Base-by-base conservation (phyloP, 1,284 basidiomycete species). In the Rhodotorula mucilaginosa region DNA sequence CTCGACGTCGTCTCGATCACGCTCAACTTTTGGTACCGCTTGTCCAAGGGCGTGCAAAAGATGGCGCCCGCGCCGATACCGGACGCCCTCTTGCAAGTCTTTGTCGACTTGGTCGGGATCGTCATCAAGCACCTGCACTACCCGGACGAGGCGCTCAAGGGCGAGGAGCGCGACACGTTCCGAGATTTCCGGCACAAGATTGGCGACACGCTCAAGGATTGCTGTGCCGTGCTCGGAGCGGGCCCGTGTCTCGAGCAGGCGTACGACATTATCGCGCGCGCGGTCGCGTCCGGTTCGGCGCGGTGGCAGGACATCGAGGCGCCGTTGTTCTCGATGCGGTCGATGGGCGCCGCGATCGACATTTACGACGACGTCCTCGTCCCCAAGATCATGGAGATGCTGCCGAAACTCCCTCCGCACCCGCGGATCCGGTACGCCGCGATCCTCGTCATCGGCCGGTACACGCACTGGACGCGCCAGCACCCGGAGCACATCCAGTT, bases 191-290 rank as follows among this genome's bases (percentile, higher is more conserved):
- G 97, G 67, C 97, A 99, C 83, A 88, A 94, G 74, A 99, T 99
- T 91, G 97, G 97, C 65, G 96, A 99, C 81, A 99, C 97, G 7
- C 86, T 99, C 77, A 99, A 99, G 83, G 97, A 99, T 81, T 99
- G 97, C 81, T 99, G 97, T 82, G 88, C 90, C 74, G 94, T 99
- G 51, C 87, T 99, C 51, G 92, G 94, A 46, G 87, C 94, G 3
- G 89, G 93, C 61, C 85, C 86, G 6, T 99, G 97, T 79, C 85
- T 99, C 57, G 83, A 89, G 64, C 85, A 89, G 13, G 88, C 93
- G 16, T 91, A 93, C 80, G 87, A 91, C 67, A 86, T 93, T 80
- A 90, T 98, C 74, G 88, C 89, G 29, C 81, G 83, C 1, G 90
- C 91, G 5, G 84, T 98, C 70, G 83, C 87, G 10, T 84, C 26